Evolutionary conservation across 1,284 basidiomycete species (phyloP), one percentile per base, ranked within the genome.

Genomic region (Cronartium quercuum): DNA sequence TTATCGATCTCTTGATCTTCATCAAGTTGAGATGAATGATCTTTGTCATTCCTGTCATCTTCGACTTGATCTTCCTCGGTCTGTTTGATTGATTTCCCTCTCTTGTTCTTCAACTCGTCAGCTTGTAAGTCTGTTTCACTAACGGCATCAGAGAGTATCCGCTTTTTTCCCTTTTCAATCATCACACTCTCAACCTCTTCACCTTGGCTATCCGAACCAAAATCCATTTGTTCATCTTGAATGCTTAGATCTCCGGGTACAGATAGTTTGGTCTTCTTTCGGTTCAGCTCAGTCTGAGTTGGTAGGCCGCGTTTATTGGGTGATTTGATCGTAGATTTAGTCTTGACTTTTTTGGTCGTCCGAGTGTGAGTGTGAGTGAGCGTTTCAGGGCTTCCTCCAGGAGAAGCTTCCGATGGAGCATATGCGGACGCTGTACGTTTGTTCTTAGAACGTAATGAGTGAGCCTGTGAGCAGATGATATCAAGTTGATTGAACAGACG

Each of bases 101-200:
- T 63, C 60, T 70, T 70, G 61, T 62, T n/a, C 24, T 61, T 70
- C 29, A 44, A 35, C 4, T 58, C 61, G 24, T 63, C 58, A 63
- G 60, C 55, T n/a, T n/a, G n/a, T 44, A 35, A 38, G 38, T 70
- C 68, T 21, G 51, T 35, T 70, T 70, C 60, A 47, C 68, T 63
- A 13, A 70, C 29, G 40, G 58, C 60, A 35, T 70, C 57, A 7
- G 68, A 70, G 35, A 70, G 42, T 40, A 70, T 70, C n/a, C 68
- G n/a, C 60, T 70, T 70, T 44, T 61, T 60, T 5, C 68, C 21
- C 40, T 35, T 35, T 29, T 34, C 40, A 34, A 55, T 41, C 41
- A 47, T 41, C 21, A 24, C 40, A 18, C 61, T 47, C 0, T 60
- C 38, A 34, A 6, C 24, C 15, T 35, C 38, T 24, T 69, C 42